phyloP scores from a whole-genome alignment of 345 rosid species.

The Ceriops zippeliana region DNA sequence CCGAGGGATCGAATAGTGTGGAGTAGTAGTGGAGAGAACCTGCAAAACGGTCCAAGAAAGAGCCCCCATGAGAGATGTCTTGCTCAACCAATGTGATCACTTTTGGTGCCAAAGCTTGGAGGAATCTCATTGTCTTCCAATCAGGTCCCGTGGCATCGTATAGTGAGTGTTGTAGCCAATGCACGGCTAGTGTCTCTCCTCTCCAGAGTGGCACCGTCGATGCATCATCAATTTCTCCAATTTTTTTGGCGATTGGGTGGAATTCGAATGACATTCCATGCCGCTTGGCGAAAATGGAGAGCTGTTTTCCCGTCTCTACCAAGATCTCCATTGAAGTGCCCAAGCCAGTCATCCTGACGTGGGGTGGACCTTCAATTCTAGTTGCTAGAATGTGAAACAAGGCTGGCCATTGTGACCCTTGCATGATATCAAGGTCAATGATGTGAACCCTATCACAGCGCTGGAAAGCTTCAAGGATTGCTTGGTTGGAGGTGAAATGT shows the following conservation, averaged over 20 bases:
- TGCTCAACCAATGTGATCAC: conserved; percentile 59
- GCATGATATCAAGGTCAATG: conserved; percentile 65
- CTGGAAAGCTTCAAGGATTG: conserved; percentile 63
- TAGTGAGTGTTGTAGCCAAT: conserved; percentile 61
- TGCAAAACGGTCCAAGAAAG: conserved; percentile 62
- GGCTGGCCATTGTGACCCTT: conserved; percentile 76
- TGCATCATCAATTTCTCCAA: conserved; percentile 42
- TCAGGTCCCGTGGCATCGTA: conserved; percentile 61
- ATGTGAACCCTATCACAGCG: conserved; percentile 51
- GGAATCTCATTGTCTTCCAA: conserved; percentile 49
- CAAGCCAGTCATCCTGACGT: conserved; percentile 52
- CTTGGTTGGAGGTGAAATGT: conserved; percentile 73
- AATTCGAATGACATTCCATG: conserved; percentile 60
- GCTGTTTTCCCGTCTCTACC: conserved; percentile 56
- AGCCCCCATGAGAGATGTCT: conserved; percentile 49
- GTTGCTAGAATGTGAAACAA: conserved; percentile 64
- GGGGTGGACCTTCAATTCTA: conserved; percentile 57
- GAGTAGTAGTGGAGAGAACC: conserved; percentile 64
- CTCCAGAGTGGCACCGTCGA: conserved; percentile 28
- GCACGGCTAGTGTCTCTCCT: conserved; percentile 56
- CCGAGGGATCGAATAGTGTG: conserved; percentile 57
- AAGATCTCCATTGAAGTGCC: conserved; percentile 53
- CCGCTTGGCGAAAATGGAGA: conserved; percentile 52
- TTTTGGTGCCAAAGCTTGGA: conserved; percentile 43
- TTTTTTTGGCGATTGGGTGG: conserved; percentile 54